Percentiles rank a stretch among this genome's conserved stretches.
Conservation (phyloP, 768 basidiomycete species). For the Tephrocybe sp. region DNA sequence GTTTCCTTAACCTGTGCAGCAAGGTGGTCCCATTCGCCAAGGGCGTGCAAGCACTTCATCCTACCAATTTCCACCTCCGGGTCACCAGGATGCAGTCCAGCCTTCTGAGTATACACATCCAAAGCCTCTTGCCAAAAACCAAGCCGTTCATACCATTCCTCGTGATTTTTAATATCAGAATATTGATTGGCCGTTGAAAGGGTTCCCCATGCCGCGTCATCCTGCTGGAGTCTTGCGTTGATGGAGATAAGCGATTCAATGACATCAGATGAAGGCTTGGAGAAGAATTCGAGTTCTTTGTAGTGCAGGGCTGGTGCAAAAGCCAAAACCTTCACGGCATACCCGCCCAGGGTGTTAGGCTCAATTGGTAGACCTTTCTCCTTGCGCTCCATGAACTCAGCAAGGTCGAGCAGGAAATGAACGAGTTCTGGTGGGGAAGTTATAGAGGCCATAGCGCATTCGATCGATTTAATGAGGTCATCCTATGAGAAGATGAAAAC, state of each 20-base stretch:
- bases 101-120: constrained; percentile 76
- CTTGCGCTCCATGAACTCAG: constrained; percentile 99
- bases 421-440: constrained; percentile 84
- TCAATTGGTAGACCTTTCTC: constrained; percentile 94
- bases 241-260: constrained; percentile 95
- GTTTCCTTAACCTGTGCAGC: constrained; percentile 81
- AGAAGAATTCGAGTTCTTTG: constrained; percentile 96
- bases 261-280: constrained; percentile 62
- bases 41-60: constrained; percentile 93
- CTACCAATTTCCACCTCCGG: constrained; percentile 81
- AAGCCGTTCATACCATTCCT: constrained; percentile 98
- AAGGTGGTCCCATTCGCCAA: constrained; percentile 96
- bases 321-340: constrained; percentile 88
- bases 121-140: constrained; percentile 96
- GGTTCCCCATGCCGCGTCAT: constrained; percentile 97
- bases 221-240: constrained; percentile 94
- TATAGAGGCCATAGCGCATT: constrained; percentile 75
- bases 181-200: constrained; percentile 85
- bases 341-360: constrained; percentile 87
- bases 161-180: constrained; percentile 87
- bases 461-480: constrained; percentile 88
- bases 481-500: constrained; percentile 52
- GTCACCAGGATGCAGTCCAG: constrained; percentile 68
- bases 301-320: constrained; percentile 98
- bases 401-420: constrained; percentile 86